Percentiles rank a stretch among this genome's conserved stretches.
These are phyloP conservation scores for Penicillium carneum DNA, from an alignment of 2,329 filamentous ascomycete species.

Conservation along the genomic window DNA sequence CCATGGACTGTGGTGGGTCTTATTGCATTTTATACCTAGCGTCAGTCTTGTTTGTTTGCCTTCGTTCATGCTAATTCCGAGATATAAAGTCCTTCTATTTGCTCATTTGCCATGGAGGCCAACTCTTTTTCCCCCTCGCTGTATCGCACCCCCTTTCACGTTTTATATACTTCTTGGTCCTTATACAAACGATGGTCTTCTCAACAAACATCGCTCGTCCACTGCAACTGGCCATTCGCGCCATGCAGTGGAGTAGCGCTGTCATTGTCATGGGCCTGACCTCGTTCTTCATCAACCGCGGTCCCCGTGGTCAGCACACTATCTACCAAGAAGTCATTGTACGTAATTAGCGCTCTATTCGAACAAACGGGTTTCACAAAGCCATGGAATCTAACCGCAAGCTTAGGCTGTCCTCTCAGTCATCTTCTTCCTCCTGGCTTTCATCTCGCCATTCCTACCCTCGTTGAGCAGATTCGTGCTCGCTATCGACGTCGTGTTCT, in stretches of 20 bases:
- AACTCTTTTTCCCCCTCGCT: background rate
- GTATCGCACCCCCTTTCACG: background rate
- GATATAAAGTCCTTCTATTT: slow-evolving; percentile 13
- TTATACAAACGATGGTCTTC: slow-evolving; percentile 27
- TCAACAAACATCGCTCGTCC: slow-evolving; percentile 41
- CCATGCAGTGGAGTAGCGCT: slow-evolving; percentile 34
- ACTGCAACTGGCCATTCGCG: slow-evolving; percentile 39
- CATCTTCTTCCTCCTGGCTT: slow-evolving; percentile 53
- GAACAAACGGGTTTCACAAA: background rate
- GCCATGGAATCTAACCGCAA: slow-evolving; percentile 11
- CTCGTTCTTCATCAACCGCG: slow-evolving; percentile 31
- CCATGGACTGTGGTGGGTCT: slow-evolving; percentile 17
- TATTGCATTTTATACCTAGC: slow-evolving; percentile 21
- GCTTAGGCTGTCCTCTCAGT: slow-evolving; percentile 46
- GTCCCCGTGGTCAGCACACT: slow-evolving; percentile 31
- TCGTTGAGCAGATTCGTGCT: slow-evolving; percentile 50
- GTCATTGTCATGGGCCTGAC: slow-evolving; percentile 38
- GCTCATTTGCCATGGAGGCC: background rate
- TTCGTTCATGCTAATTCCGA: background rate
- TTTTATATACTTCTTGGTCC: background rate
- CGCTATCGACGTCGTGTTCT: slow-evolving; percentile 55
- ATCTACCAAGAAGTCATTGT: slow-evolving; percentile 39
- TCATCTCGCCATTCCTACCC: slow-evolving; percentile 52
- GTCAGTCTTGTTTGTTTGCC: slow-evolving; percentile 30
- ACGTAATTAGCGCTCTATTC: background rate